A percentile compares a stretch with the other conserved stretches of the same genome.
Conservation (phyloP, 768 basidiomycete species). For the Calocera viscosa region DNA sequence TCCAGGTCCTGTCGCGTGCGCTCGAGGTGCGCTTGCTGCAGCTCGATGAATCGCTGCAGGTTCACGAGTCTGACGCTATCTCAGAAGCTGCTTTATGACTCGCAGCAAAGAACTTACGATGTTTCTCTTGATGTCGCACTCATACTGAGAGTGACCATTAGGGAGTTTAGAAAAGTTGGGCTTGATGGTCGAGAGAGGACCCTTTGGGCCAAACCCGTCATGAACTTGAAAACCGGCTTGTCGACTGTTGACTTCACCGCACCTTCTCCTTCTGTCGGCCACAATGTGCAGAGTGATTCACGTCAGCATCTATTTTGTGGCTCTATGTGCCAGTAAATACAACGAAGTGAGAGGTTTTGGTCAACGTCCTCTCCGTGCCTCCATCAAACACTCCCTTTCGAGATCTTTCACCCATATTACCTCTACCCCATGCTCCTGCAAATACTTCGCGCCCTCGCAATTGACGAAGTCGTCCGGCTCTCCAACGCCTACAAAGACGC, state of each 20-base stretch:
- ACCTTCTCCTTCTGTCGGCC: too few relatives aligned
- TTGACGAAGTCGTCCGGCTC: slow-evolving; percentile 92
- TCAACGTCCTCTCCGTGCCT: slow-evolving; percentile 48
- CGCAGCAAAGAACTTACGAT: too few relatives aligned
- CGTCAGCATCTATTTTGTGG: too few relatives aligned
- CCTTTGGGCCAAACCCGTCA: too few relatives aligned
- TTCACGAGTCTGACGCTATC: not conserved
- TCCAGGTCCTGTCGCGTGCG: not conserved
- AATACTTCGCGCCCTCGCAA: slow-evolving; percentile 70
- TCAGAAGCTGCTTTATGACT: too few relatives aligned
- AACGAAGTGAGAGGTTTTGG: too few relatives aligned
- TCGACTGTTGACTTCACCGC: too few relatives aligned
- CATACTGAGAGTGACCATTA: not conserved
- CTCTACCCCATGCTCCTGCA: slow-evolving; percentile 58
- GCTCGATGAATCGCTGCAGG: not conserved
- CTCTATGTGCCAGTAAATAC: too few relatives aligned
- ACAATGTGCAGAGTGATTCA: too few relatives aligned
- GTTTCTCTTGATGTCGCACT: not conserved
- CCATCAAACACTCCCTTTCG: slow-evolving; percentile 65
- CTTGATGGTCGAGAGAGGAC: too few relatives aligned
- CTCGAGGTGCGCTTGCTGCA: not conserved
- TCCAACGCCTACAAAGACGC: slow-evolving; percentile 77
- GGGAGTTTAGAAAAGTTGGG: not conserved
- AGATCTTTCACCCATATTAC: slow-evolving; percentile 64
- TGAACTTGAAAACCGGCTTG: too few relatives aligned